Percentiles rank a stretch among this genome's conserved stretches.
These are phyloP conservation scores for Mycotypha africana DNA, from an alignment of 371 early-diverging fungal genomes.

Conservation along the genomic window DNA sequence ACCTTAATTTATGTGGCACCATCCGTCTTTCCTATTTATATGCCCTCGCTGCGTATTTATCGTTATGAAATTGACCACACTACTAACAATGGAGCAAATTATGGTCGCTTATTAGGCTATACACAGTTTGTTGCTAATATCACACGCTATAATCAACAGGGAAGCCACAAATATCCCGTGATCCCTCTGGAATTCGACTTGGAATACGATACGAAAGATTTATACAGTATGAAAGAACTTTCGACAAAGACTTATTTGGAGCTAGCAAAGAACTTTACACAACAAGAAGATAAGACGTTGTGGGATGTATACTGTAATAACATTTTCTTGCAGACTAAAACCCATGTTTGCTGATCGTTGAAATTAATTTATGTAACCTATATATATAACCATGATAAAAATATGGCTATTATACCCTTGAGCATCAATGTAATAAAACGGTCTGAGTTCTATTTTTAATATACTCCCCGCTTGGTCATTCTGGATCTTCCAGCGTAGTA, in stretches of 20 bases:
- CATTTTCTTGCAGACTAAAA: slow-evolving; percentile 31
- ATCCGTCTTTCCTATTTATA: slow-evolving; percentile 69
- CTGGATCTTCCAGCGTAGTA: too few species aligned
- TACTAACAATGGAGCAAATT: slow-evolving; percentile 18
- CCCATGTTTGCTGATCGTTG: too few species aligned
- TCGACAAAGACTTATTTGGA: slow-evolving; percentile 38
- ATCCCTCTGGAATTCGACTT: slow-evolving; percentile 18
- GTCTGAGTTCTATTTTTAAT: too few species aligned
- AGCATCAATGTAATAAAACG: too few species aligned
- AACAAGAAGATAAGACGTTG: slow-evolving; percentile 5
- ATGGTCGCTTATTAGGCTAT: slow-evolving; percentile 19
- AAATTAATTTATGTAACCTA: too few species aligned
- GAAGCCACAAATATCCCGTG: slow-evolving; percentile 10
- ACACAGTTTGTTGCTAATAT: slow-evolving; percentile 32
- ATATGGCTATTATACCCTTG: too few species aligned
- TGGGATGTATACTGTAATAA: slow-evolving; percentile 33
- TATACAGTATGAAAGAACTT: slow-evolving; percentile 57
- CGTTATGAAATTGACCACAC: slow-evolving; percentile 37
- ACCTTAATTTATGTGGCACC: slow-evolving; percentile 63
- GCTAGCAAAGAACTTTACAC: slow-evolving; percentile 24
- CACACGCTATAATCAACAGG: slow-evolving; percentile 22
- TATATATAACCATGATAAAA: too few species aligned
- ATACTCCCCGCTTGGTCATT: too few species aligned
- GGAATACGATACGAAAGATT: slow-evolving; percentile 51
- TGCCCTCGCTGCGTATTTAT: slow-evolving; percentile 69